Conservation (phyloP, 164 flowering plant genomes). For the Nymphaea colorata region DNA sequence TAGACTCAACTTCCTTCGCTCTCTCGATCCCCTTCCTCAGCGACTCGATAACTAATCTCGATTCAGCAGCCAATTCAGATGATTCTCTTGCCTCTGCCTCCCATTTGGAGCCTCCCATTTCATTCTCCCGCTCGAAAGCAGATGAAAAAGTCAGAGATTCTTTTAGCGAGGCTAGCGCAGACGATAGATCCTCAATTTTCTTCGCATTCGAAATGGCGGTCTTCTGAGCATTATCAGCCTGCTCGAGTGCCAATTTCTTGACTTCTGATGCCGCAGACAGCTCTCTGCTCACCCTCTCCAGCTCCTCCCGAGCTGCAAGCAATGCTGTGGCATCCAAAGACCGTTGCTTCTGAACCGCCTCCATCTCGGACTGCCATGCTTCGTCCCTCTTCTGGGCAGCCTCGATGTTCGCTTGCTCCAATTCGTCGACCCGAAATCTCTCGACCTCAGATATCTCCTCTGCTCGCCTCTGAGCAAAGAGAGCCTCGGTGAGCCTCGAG, state of each 20-base stretch:
- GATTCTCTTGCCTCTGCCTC: slow-evolving; percentile 8
- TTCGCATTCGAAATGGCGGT: slow-evolving; percentile 14
- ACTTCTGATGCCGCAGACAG: slow-evolving; percentile 8
- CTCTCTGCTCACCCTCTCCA: slow-evolving; percentile 4
- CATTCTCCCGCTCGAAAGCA: not conserved
- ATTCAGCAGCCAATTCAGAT: not conserved
- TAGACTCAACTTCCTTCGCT: slow-evolving; percentile 14
- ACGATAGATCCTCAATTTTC: slow-evolving; percentile 18
- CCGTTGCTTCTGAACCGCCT: slow-evolving; percentile 19
- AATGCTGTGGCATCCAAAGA: slow-evolving; percentile 15
- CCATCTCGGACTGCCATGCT: slow-evolving; percentile 26
- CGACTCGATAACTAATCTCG: slow-evolving; percentile 7
- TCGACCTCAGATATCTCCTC: slow-evolving; percentile 7
- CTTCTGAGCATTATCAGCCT: slow-evolving; percentile 10
- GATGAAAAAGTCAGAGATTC: not conserved
- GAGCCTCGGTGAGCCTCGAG: slow-evolving; percentile 21
- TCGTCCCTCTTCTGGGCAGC: slow-evolving; percentile 23
- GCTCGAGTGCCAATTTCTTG: slow-evolving; percentile 13
- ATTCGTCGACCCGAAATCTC: slow-evolving; percentile 9
- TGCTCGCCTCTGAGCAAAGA: slow-evolving; percentile 9
- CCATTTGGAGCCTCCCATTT: not conserved
- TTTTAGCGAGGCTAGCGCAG: slow-evolving; percentile 14
- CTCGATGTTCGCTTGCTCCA: slow-evolving; percentile 16
- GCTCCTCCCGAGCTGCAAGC: slow-evolving; percentile 11
- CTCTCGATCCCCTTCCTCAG: slow-evolving; percentile 25